A percentile compares a stretch with the other conserved stretches of the same genome.
Evolutionary conservation across 1,139 yeast genomes (phyloP).

Genomic region (Yamadazyma atlantica): DNA sequence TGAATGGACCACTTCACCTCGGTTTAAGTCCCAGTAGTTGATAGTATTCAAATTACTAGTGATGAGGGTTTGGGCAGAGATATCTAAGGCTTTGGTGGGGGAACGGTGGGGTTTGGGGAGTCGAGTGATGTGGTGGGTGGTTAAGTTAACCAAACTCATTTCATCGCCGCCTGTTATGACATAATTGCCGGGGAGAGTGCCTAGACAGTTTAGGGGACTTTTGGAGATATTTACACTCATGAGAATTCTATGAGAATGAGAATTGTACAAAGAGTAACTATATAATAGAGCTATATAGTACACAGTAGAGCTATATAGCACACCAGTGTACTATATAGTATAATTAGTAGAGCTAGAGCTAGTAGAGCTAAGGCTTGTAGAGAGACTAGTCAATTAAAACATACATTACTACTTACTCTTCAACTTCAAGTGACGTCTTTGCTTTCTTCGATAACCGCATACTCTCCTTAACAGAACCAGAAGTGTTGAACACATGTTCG

Average conservation of each 20-base stretch:
- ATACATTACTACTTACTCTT: too few relatives aligned
- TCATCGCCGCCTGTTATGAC: conserved; percentile 18
- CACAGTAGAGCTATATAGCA: too few relatives aligned
- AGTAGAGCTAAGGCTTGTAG: too few relatives aligned
- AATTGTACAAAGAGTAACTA: too few relatives aligned
- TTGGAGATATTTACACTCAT: too few relatives aligned
- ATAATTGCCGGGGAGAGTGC: conserved; percentile 5
- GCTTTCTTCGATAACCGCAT: conserved; percentile 9
- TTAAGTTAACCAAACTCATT: conserved; percentile 13
- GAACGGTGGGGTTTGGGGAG: conserved; percentile 8
- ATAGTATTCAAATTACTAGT: conserved; percentile 94
- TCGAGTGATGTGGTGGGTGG: conserved; percentile 5
- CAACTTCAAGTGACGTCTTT: conserved; percentile 1
- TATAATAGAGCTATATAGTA: too few relatives aligned
- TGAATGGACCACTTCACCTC: conserved; percentile 1
- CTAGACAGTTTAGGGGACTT: conserved; percentile 3
- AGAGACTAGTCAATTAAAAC: background rate
- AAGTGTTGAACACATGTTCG: conserved; percentile 19
- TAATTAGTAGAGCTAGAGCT: too few relatives aligned
- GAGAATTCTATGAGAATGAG: too few relatives aligned
- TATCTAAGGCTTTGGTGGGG: conserved; percentile 7
- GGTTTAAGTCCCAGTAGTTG: conserved; percentile 46
- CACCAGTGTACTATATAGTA: too few relatives aligned
- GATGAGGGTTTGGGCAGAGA: conserved; percentile 60
- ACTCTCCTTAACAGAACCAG: conserved; percentile 12